phyloP scores from a whole-genome alignment of 2,329 filamentous ascomycete species.

The Fusarium hainanense region DNA sequence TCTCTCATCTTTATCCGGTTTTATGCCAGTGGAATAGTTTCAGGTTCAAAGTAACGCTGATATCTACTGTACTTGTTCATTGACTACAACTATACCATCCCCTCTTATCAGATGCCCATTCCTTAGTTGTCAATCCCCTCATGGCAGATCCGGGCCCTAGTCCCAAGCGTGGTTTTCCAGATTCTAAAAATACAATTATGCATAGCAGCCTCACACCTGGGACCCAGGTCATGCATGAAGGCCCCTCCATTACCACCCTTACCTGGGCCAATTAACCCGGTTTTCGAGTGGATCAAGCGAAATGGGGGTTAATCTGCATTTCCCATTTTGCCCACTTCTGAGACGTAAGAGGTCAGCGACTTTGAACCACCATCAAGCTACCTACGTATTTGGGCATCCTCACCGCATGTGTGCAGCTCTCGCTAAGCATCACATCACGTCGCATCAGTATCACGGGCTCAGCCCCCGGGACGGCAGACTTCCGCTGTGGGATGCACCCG shows the following conservation, averaged over 20 bases:
- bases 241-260: slow-evolving; percentile 6
- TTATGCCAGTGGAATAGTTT: background rate
- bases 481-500: background rate
- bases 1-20: background rate
- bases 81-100: background rate
- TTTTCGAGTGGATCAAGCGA: slow-evolving; percentile 18
- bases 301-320: slow-evolving; percentile 44
- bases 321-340: slow-evolving; percentile 34
- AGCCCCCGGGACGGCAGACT: slow-evolving; percentile 8
- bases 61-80: background rate
- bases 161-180: slow-evolving; percentile 9
- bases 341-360: slow-evolving; percentile 26
- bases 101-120: background rate
- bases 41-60: background rate
- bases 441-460: slow-evolving; percentile 3
- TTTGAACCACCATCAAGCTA: slow-evolving; percentile 22
- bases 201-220: slow-evolving; percentile 38
- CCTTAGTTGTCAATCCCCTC: slow-evolving; percentile 11
- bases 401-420: slow-evolving; percentile 28
- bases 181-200: slow-evolving; percentile 44
- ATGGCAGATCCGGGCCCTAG: slow-evolving; percentile 18
- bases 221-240: slow-evolving; percentile 37
- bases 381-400: slow-evolving; percentile 18
- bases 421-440: slow-evolving; percentile 21
- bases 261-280: slow-evolving; percentile 39